Base-by-base conservation (phyloP, 2,329 filamentous ascomycete genomes). In the Byssochlamys sp. region DNA sequence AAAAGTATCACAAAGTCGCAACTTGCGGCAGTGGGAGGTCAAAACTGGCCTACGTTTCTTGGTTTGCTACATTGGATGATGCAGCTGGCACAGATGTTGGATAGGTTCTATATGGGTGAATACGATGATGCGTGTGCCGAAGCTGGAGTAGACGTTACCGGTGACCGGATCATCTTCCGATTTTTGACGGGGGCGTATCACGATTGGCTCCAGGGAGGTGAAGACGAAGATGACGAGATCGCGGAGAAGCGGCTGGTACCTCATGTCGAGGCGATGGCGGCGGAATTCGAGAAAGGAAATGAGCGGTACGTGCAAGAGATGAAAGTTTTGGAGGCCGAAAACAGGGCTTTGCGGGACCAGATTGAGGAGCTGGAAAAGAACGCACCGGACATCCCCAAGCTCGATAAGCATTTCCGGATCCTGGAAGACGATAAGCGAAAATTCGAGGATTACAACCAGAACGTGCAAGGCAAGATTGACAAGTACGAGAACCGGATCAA, bases 61-160 rank as follows among this genome's bases (percentile, higher is more conserved):
- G 94, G 91, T 0, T 78, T 99, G 71, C 80, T 99, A 54, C 91
- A 99, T 75, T 99, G 94, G 94, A 92, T 99, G 85, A 96, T 99
- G 92, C 91, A 97, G 73, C 79, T 99, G 55, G 90, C 90, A 3
- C 87, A 92, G 65, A 95, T 97, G 87, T 84, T 97, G 68, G 91
- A 97, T 61, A 83, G 88, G 25, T 97, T 91, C 69, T 79, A 84
- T 1, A 73, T 78, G 56, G 87, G 91, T 58, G 84, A 85, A 52
- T 99, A 96, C 71, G 91, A 96, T 63, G 88, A 96, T 55, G 91
- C 91, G 1, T 96, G 91, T 70, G 81, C 88, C 49, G 92, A 96
- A 66, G 87, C 85, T 29, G 94, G 92, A 1, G 84, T 94, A 52
- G 94, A 99, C 71, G 86, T 97, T 28, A 86, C 81, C 10, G 89